Conservation (phyloP, 164 flowering plant species). For the Kalanchoe fedtschenkoi region DNA sequence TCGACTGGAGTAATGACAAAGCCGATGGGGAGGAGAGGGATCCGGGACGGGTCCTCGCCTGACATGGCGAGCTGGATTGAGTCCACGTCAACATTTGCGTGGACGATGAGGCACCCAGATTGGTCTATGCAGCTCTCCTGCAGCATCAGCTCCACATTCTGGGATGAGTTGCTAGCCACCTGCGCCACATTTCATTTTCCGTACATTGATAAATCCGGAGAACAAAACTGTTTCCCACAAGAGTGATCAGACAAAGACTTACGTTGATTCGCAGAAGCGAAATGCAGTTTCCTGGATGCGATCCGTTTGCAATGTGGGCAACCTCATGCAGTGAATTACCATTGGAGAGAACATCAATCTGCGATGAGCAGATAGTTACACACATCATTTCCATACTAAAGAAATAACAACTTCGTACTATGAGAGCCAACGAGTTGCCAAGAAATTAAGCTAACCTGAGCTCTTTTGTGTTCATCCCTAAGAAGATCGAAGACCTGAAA, state of each 20-base stretch:
- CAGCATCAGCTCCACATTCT: conserved; percentile 77
- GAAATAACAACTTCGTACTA: too few species aligned
- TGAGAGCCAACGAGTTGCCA: too few species aligned
- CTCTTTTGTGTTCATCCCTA: conserved; percentile 57
- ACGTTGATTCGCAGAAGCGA: conserved; percentile 6
- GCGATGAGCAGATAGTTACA: background rate
- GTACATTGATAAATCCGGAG: background rate
- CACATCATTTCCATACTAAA: background rate
- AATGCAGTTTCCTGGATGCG: conserved; percentile 8
- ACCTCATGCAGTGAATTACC: conserved; percentile 9
- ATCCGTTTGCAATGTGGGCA: conserved; percentile 8
- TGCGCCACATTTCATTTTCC: conserved; percentile 15
- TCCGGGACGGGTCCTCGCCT: conserved; percentile 81
- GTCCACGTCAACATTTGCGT: conserved; percentile 69
- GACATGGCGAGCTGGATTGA: conserved; percentile 69
- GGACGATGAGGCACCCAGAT: conserved; percentile 70
- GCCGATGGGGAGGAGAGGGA: conserved; percentile 81
- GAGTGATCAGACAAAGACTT: background rate
- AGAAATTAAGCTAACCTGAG: conserved; percentile 57
- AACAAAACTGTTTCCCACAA: background rate
- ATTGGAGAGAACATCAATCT: conserved; percentile 5
- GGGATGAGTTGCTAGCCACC: conserved; percentile 91
- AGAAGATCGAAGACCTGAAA: conserved; percentile 70
- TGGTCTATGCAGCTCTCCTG: conserved; percentile 90
- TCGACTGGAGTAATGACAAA: conserved; percentile 45